Conservation (phyloP, 495 filamentous ascomycete genomes). For the Xeromyces bisporus region DNA sequence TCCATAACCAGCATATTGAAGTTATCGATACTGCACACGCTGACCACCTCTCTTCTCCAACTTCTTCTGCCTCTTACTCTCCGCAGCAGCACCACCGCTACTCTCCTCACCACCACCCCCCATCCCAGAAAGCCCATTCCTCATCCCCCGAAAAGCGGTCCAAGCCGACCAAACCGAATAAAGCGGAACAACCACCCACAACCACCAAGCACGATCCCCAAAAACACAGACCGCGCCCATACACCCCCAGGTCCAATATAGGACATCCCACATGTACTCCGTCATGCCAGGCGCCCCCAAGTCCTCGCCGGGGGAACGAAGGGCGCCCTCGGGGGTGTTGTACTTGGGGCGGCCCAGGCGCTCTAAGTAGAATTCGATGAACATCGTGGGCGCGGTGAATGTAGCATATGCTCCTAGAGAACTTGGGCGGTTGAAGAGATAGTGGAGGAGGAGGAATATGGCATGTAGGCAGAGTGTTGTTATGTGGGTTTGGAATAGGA, state of each 20-base stretch:
- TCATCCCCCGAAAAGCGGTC: constrained; percentile 43
- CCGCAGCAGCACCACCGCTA: constrained; percentile 10
- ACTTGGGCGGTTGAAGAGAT: constrained; percentile 45
- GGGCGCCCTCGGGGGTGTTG: constrained; percentile 40
- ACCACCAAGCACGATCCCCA: constrained; percentile 62
- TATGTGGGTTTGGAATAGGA: constrained; percentile 64
- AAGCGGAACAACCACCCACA: constrained; percentile 51
- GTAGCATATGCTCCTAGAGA: constrained; percentile 55
- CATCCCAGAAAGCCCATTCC: constrained; percentile 47
- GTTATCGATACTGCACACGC: constrained; percentile 27
- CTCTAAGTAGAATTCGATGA: constrained; percentile 73
- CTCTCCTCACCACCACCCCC: constrained; percentile 15
- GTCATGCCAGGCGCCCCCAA: constrained; percentile 76
- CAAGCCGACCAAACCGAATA: constrained; percentile 57
- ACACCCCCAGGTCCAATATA: constrained; percentile 78
- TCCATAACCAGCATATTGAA: background rate
- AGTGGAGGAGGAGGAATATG: constrained; percentile 55
- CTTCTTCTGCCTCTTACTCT: constrained; percentile 47
- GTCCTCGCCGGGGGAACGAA: constrained; percentile 70
- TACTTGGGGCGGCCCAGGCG: constrained; percentile 62
- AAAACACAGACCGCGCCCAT: constrained; percentile 46
- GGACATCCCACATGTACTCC: constrained; percentile 93
- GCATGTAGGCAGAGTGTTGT: constrained; percentile 51
- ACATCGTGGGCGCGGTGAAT: constrained; percentile 53
- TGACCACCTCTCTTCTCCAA: constrained; percentile 42